These are phyloP conservation scores for Puccinellia tenuiflora DNA, from an alignment of 176 grass and related monocot genomes.

Conservation along the genomic window DNA sequence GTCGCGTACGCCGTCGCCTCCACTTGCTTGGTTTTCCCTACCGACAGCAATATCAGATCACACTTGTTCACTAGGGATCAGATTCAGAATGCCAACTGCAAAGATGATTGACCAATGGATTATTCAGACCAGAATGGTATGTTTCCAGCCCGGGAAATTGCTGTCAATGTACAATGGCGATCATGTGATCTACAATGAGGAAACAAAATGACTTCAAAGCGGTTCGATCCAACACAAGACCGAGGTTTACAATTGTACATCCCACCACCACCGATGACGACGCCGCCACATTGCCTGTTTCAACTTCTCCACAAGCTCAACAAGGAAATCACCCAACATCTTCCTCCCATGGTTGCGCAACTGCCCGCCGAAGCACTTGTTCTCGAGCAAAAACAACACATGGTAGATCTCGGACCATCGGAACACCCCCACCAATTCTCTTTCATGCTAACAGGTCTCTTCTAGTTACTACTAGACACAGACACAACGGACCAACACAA, in stretches of 20 bases:
- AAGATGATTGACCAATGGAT: not conserved
- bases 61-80: not conserved
- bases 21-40: not conserved
- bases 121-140: not conserved
- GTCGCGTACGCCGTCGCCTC: not conserved
- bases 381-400: conserved; percentile 38
- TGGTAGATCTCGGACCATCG: not conserved
- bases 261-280: not conserved
- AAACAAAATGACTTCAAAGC: not conserved
- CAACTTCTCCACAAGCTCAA: not conserved
- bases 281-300: not conserved
- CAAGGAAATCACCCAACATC: not conserved
- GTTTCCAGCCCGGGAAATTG: not conserved
- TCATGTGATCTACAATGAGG: not conserved
- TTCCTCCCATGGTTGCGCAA: conserved; percentile 27
- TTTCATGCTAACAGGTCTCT: conserved; percentile 30
- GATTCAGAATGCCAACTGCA: not conserved
- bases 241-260: not conserved
- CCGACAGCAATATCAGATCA: not conserved
- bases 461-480: conserved; percentile 26
- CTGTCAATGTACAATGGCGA: not conserved
- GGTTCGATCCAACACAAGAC: not conserved
- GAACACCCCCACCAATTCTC: conserved; percentile 9
- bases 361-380: not conserved
- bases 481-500: conserved; percentile 1